Evolutionary conservation across 495 filamentous ascomycete genomes (phyloP).

Genomic region (Massariosphaeria phaeospora): DNA sequence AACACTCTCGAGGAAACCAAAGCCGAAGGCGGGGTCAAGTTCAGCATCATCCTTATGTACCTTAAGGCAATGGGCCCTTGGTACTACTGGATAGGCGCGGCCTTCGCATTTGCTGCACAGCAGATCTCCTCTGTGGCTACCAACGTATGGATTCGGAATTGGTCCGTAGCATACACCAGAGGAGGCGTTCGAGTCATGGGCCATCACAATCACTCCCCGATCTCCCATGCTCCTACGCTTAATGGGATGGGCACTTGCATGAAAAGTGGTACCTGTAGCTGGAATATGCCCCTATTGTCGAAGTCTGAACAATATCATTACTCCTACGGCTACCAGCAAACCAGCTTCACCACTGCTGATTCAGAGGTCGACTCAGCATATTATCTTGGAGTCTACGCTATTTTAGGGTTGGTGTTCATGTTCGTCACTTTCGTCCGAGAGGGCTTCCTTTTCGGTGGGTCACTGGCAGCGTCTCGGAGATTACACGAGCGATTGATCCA

Average conservation of each 20-base stretch:
- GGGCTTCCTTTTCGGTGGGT: slow-evolving; percentile 85
- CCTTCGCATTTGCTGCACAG: slow-evolving; percentile 68
- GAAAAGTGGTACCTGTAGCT: slow-evolving; percentile 42
- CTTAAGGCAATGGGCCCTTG: slow-evolving; percentile 83
- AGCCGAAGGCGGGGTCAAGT: slow-evolving; percentile 77
- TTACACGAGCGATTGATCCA: slow-evolving; percentile 77
- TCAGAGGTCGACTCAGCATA: slow-evolving; percentile 70
- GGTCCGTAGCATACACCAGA: slow-evolving; percentile 61
- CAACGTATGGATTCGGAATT: slow-evolving; percentile 90
- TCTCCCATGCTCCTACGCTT: slow-evolving; percentile 37
- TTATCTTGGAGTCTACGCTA: slow-evolving; percentile 77
- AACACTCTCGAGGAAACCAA: slow-evolving; percentile 61
- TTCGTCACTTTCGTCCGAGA: slow-evolving; percentile 72
- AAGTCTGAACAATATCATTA: slow-evolving; percentile 7
- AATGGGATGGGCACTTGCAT: slow-evolving; percentile 38
- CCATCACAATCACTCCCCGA: slow-evolving; percentile 35
- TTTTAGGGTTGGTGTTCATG: slow-evolving; percentile 71
- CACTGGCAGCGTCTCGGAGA: slow-evolving; percentile 77
- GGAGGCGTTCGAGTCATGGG: slow-evolving; percentile 26
- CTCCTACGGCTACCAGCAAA: slow-evolving; percentile 12
- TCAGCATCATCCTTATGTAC: slow-evolving; percentile 78
- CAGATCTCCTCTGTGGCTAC: slow-evolving; percentile 79
- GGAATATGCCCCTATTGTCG: slow-evolving; percentile 38
- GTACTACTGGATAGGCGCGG: slow-evolving; percentile 83
- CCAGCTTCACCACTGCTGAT: slow-evolving; percentile 13